Percentiles rank a stretch among this genome's conserved stretches.
Conservation (phyloP, 2,329 filamentous ascomycete species). For the Talaromyces sp. region DNA sequence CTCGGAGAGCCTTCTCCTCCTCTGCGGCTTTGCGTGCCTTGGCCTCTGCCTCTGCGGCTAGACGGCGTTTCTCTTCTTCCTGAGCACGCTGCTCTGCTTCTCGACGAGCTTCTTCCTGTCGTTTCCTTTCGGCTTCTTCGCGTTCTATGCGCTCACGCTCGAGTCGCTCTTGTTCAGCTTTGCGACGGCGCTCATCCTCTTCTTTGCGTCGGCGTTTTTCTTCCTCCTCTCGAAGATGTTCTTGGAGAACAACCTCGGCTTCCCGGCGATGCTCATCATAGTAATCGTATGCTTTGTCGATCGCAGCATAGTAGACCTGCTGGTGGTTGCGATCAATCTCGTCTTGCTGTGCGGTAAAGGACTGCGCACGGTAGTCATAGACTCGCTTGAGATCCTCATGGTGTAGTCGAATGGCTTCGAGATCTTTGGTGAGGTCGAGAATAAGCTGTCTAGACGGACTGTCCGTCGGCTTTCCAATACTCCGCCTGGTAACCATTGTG, state of each 20-base stretch:
- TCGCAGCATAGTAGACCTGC: slow-evolving; percentile 58
- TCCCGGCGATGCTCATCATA: slow-evolving; percentile 60
- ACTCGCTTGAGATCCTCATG: slow-evolving; percentile 39
- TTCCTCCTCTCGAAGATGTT: slow-evolving; percentile 38
- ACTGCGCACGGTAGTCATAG: slow-evolving; percentile 37
- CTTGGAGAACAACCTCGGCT: slow-evolving; percentile 50
- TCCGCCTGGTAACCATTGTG: slow-evolving; percentile 9
- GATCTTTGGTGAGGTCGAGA: slow-evolving; percentile 34
- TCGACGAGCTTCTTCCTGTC: slow-evolving; percentile 33
- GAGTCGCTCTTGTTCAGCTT: slow-evolving; percentile 28
- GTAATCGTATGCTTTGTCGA: slow-evolving; percentile 60
- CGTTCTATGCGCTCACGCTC: slow-evolving; percentile 22
- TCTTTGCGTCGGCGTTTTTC: slow-evolving; percentile 31
- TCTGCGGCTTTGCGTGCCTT: slow-evolving; percentile 30
- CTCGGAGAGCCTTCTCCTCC: slow-evolving; percentile 28
- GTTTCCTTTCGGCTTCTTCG: slow-evolving; percentile 17
- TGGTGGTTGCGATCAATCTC: slow-evolving; percentile 58
- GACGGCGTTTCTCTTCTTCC: slow-evolving; percentile 32
- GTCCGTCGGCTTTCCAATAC: slow-evolving; percentile 21
- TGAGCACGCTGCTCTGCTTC: slow-evolving; percentile 41
- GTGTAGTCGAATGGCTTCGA: slow-evolving; percentile 38
- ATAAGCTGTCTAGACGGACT: slow-evolving; percentile 38
- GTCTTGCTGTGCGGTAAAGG: slow-evolving; percentile 57
- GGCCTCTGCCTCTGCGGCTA: slow-evolving; percentile 35
- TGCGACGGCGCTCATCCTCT: slow-evolving; percentile 25